A percentile compares a stretch with the other conserved stretches of the same genome.
These are phyloP conservation scores for Neurospora sp. DNA, from an alignment of 495 filamentous ascomycete genomes.

Conservation along the genomic window DNA sequence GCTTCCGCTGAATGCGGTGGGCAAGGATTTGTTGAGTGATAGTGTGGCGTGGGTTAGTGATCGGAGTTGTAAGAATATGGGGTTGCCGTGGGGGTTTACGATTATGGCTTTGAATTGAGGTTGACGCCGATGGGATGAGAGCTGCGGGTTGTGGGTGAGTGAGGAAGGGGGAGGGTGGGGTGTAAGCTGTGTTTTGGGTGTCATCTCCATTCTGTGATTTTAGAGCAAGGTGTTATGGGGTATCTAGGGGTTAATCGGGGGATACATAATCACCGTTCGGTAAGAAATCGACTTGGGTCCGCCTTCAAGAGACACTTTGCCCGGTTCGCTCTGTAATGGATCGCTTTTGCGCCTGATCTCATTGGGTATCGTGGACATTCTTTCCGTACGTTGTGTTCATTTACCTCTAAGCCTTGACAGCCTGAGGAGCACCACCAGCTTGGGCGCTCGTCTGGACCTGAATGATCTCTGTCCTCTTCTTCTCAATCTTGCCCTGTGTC, in stretches of 20 bases:
- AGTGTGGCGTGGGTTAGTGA: constrained; percentile 15
- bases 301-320: background rate
- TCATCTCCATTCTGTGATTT: constrained; percentile 7
- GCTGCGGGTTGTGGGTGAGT: background rate
- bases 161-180: background rate
- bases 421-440: constrained; percentile 13
- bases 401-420: constrained; percentile 12
- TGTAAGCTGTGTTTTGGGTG: background rate
- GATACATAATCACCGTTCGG: background rate
- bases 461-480: constrained; percentile 51
- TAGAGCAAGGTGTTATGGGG: constrained; percentile 13
- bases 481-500: constrained; percentile 71
- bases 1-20: background rate
- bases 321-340: background rate
- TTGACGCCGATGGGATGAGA: background rate
- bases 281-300: background rate
- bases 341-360: background rate
- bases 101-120: constrained; percentile 21
- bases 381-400: background rate
- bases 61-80: constrained; percentile 21
- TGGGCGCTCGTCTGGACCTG: constrained; percentile 35
- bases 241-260: constrained; percentile 2
- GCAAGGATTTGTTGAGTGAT: constrained; percentile 14
- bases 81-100: constrained; percentile 27
- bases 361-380: background rate